A percentile compares a stretch with the other conserved stretches of the same genome.
phyloP scores from a whole-genome alignment of 1,139 yeast genomes.

The Saccharomyces pastorianus region DNA sequence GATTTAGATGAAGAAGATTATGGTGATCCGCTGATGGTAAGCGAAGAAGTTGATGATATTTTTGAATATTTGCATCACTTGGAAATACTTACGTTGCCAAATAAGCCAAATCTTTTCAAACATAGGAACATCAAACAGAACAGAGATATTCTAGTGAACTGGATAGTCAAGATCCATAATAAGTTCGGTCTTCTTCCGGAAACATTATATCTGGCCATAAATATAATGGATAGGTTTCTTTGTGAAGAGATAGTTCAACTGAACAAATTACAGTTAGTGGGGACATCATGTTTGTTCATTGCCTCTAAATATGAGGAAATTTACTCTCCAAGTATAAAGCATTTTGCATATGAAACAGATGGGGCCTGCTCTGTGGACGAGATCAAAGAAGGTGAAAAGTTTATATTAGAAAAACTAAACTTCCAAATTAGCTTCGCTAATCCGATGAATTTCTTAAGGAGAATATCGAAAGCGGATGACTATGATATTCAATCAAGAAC shows the following conservation, averaged over 20 bases:
- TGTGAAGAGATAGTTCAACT: slow-evolving; percentile 67
- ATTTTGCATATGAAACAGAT: slow-evolving; percentile 80
- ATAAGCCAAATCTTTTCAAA: slow-evolving; percentile 56
- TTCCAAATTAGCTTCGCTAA: slow-evolving; percentile 81
- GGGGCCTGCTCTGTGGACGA: slow-evolving; percentile 66
- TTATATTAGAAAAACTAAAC: slow-evolving; percentile 60
- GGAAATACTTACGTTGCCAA: slow-evolving; percentile 69
- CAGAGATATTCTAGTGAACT: slow-evolving; percentile 79
- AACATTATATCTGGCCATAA: slow-evolving; percentile 76
- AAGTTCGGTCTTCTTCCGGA: slow-evolving; percentile 82
- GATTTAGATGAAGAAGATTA: slow-evolving; percentile 82
- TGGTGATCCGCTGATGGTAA: slow-evolving; percentile 87
- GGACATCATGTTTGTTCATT: slow-evolving; percentile 78
- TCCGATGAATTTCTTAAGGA: slow-evolving; percentile 84
- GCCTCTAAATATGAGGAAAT: slow-evolving; percentile 95
- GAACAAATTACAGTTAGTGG: slow-evolving; percentile 76
- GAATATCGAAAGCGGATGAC: slow-evolving; percentile 88
- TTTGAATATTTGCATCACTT: slow-evolving; percentile 66
- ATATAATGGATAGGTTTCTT: slow-evolving; percentile 82
- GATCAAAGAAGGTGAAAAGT: slow-evolving; percentile 74
- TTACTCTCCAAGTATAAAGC: slow-evolving; percentile 73
- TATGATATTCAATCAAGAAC: slow-evolving; percentile 87
- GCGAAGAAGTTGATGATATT: slow-evolving; percentile 82
- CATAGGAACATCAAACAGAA: slow-evolving; percentile 70
- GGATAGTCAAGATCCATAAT: slow-evolving; percentile 87